A percentile compares a stretch with the other conserved stretches of the same genome.
These are phyloP conservation scores for Fennellomyces sp. DNA, from an alignment of 371 early-diverging fungal species.

Conservation along the genomic window DNA sequence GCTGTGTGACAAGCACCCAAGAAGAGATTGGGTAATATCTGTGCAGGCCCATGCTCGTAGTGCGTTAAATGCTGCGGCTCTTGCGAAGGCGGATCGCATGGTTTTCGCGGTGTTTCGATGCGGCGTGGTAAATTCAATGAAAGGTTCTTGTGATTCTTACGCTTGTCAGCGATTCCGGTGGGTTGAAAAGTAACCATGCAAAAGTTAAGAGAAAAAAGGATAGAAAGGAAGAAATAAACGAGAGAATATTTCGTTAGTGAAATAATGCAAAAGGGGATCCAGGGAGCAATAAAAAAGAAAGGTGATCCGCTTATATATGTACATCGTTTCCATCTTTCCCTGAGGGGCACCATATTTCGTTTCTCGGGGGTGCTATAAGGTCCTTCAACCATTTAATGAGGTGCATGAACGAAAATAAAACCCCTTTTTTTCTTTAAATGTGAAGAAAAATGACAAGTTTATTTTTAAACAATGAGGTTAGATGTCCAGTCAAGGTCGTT, in stretches of 20 bases:
- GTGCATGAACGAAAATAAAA: constrained; percentile 1
- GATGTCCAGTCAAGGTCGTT: constrained; percentile 17
- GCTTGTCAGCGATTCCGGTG: neutral
- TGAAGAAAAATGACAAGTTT: constrained; percentile 9
- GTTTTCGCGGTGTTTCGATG: neutral
- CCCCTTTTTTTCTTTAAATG: neutral
- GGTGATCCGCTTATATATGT: neutral
- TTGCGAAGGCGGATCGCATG: constrained; percentile 2
- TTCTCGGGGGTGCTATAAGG: neutral
- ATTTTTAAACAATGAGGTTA: constrained; percentile 3
- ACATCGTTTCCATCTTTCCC: neutral
- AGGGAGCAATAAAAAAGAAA: neutral
- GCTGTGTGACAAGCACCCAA: constrained; percentile 73
- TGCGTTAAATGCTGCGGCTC: constrained; percentile 5
- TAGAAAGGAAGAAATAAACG: neutral
- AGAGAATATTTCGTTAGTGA: neutral
- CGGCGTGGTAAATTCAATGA: constrained; percentile 12
- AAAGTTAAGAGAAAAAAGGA: neutral
- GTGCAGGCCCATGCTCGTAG: constrained; percentile 54
- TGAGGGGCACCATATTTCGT: too few species aligned
- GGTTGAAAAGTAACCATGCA: neutral
- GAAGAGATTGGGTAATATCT: constrained; percentile 69
- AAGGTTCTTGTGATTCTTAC: constrained; percentile 22
- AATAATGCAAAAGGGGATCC: neutral
- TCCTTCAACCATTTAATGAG: too few species aligned